Base-by-base conservation (phyloP, 352 stramenopile species). In the Phytopythium vexans region DNA sequence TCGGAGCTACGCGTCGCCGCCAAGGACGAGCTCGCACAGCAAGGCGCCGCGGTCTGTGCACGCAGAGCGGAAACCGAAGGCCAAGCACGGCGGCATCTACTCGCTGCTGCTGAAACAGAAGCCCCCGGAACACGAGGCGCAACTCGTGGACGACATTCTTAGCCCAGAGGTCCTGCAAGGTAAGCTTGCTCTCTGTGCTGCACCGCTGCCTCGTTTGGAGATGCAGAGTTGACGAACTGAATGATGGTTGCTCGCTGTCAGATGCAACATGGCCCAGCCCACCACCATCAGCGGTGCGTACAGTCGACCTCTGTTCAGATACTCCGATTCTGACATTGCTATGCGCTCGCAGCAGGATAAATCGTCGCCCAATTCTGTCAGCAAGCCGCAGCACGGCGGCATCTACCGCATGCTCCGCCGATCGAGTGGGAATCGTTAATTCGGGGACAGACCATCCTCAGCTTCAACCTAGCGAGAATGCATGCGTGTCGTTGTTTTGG, bases 61-160 rank as follows among this genome's bases (percentile, higher is more conserved):
- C 16, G 43, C 68, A 1, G 72, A 79, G 33, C 54, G 67, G 5
- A 74, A 78, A 54, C 54, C 59, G 10, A 89, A 92, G 50, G 56
- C 73, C 21, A 86, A 80, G 12, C 82, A 92, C 41, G 82, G 82
- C 10, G 82, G 82, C 3, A 89, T 92, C 45, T 92, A 92, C 59
- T 83, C 82, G 41, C 54, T 92, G 37, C 51, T 92, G 40, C 62
- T 92, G 21, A 86, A 88, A 62, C 83, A 86, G 54, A 70, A 67
- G 50, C 42, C 62, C 11, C 45, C 53, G 12, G 71, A 78, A 49
- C 62, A 83, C 35, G 74, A 84, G 38, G 67, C 80, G 1, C 52
- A 74, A n/a, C 70, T 90, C 4, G 52, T 90, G 7, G 68, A 85
- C 41, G 73, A 87, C 49, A 63, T 74, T 45, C 58, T 49, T 8